phyloP scores from a whole-genome alignment of 2,329 filamentous ascomycete species.

The Simplicillium aogashimaense region DNA sequence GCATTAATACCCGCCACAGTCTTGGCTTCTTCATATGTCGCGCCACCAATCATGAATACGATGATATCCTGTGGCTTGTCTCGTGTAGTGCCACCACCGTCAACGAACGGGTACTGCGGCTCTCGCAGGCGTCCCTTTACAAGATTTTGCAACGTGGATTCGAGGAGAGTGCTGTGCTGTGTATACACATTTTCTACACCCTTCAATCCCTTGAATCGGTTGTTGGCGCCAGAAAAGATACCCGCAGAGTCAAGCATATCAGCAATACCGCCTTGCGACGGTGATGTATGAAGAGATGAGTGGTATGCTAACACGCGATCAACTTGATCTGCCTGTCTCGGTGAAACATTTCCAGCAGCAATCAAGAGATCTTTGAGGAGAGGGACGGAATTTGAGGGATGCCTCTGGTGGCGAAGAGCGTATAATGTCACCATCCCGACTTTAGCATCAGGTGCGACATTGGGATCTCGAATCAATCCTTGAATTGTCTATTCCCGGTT shows the following conservation, averaged over 20 bases:
- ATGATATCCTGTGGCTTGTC: conserved; percentile 97
- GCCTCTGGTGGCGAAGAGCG: conserved; percentile 81
- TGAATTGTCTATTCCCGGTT: conserved; percentile 58
- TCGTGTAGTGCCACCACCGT: conserved; percentile 73
- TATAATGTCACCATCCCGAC: conserved; percentile 89
- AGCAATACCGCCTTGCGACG: conserved; percentile 67
- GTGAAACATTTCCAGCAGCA: conserved; percentile 71
- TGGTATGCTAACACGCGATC: conserved; percentile 78
- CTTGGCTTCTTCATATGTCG: conserved; percentile 95
- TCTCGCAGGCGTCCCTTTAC: conserved; percentile 86
- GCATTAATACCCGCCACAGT: conserved; percentile 93
- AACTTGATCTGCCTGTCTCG: conserved; percentile 68
- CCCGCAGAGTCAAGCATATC: conserved; percentile 88
- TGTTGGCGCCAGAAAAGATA: conserved; percentile 81
- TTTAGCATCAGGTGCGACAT: conserved; percentile 73
- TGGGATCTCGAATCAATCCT: conserved; percentile 69
- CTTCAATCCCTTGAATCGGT: conserved; percentile 87
- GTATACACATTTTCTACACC: conserved; percentile 99
- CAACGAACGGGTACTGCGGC: conserved; percentile 86
- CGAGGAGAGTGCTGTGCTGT: conserved; percentile 83
- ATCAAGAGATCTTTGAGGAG: conserved; percentile 79
- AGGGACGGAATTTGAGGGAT: conserved; percentile 72
- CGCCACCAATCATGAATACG: conserved; percentile 86
- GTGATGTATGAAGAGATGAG: conserved; percentile 71
- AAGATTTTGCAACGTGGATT: conserved; percentile 80